These are phyloP conservation scores for Trichoderma hamatum DNA, from an alignment of 2,329 filamentous ascomycete species.

Conservation along the genomic window DNA sequence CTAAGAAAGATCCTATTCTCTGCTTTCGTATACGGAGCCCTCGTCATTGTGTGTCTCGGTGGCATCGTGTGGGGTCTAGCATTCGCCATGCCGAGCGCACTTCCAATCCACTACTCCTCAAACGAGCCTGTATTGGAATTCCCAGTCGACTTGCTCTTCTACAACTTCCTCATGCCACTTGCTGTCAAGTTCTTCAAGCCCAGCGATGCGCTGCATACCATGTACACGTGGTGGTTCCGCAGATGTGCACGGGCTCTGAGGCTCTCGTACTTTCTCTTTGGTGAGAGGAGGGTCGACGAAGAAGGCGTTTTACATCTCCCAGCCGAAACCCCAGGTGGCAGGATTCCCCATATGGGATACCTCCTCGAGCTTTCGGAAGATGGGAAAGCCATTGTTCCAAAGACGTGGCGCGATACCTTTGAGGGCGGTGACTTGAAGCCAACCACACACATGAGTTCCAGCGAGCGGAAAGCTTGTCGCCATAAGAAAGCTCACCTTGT, in stretches of 20 bases:
- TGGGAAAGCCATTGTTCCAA: slow-evolving; percentile 49
- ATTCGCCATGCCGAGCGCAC: slow-evolving; percentile 66
- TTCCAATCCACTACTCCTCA: slow-evolving; percentile 92
- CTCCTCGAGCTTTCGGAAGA: slow-evolving; percentile 52
- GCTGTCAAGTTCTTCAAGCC: slow-evolving; percentile 84
- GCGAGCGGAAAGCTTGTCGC: slow-evolving; percentile 43
- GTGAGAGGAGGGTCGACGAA: slow-evolving; percentile 77
- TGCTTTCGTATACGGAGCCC: slow-evolving; percentile 88
- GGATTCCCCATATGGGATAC: slow-evolving; percentile 45
- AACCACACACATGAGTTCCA: slow-evolving; percentile 39
- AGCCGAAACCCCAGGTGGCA: slow-evolving; percentile 37
- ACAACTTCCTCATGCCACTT: slow-evolving; percentile 93
- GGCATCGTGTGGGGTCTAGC: slow-evolving; percentile 94
- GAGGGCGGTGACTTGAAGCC: slow-evolving; percentile 52
- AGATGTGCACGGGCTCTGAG: slow-evolving; percentile 78
- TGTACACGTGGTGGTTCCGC: slow-evolving; percentile 97
- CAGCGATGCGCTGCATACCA: slow-evolving; percentile 76
- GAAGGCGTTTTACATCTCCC: slow-evolving; percentile 67
- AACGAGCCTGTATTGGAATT: slow-evolving; percentile 93
- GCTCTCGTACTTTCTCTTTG: slow-evolving; percentile 91
- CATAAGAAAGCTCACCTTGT: slow-evolving; percentile 51
- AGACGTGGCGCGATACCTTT: slow-evolving; percentile 62
- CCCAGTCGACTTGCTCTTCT: slow-evolving; percentile 89
- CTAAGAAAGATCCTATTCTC: slow-evolving; percentile 96
- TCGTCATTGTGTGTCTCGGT: slow-evolving; percentile 90